Conservation (phyloP, 2,329 filamentous ascomycete species). For the Phialocephala sp. region DNA sequence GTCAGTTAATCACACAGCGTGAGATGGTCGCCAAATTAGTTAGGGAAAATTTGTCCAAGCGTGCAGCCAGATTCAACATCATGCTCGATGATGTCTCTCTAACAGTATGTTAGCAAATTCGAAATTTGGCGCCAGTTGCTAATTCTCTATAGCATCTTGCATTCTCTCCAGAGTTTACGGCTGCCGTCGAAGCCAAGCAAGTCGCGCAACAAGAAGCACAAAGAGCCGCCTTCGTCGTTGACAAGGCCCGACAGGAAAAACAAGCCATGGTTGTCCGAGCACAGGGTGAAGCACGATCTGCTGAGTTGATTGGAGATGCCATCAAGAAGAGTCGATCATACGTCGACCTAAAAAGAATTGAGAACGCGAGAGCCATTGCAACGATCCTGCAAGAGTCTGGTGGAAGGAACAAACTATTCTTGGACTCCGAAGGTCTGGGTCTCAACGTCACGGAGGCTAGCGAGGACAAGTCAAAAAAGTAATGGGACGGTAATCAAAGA, state of each 20-base stretch:
- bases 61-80: conserved; percentile 97
- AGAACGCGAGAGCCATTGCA: conserved; percentile 93
- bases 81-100: conserved; percentile 95
- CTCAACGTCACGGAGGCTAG: conserved; percentile 76
- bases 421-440: conserved; percentile 89
- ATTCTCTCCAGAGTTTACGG: conserved; percentile 76
- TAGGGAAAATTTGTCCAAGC: conserved; percentile 86
- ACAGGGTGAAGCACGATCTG: conserved; percentile 97
- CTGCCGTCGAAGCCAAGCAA: conserved; percentile 75
- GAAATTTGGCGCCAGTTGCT: not conserved
- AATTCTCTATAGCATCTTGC: conserved; percentile 62
- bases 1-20: conserved; percentile 97
- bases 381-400: conserved; percentile 82
- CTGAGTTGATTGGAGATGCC: conserved; percentile 96
- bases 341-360: conserved; percentile 95
- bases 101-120: conserved; percentile 66
- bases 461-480: conserved; percentile 54
- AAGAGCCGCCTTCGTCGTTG: conserved; percentile 94
- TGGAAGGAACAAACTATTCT: conserved; percentile 89
- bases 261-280: conserved; percentile 98
- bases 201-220: conserved; percentile 92
- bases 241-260: conserved; percentile 99
- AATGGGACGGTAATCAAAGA: conserved; percentile 39
- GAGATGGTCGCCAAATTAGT: conserved; percentile 94
- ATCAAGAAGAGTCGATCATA: conserved; percentile 99